These are phyloP conservation scores for Pythium phragmiticola DNA, from an alignment of 352 stramenopile genomes.

Conservation along the genomic window DNA sequence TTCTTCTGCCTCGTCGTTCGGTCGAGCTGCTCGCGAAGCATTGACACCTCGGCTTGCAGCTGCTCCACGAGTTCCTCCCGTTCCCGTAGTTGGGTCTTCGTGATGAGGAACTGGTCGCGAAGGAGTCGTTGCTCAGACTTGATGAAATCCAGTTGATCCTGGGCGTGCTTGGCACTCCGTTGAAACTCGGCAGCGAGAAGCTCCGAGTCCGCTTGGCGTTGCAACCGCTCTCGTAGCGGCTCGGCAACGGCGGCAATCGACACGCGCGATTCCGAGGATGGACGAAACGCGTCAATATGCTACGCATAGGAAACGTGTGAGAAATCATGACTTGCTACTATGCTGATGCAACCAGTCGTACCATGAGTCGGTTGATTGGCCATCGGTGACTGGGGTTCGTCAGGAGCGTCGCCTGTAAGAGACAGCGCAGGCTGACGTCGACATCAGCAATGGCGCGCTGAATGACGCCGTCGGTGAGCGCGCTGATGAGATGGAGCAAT, in stretches of 20 bases:
- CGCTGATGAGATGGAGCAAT: constrained; percentile 52
- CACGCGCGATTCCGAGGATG: not conserved
- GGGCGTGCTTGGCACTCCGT: constrained; percentile 42
- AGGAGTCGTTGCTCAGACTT: constrained; percentile 56
- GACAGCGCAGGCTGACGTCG: constrained; percentile 30
- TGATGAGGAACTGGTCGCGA: constrained; percentile 39
- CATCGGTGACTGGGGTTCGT: constrained; percentile 50
- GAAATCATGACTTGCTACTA: not conserved
- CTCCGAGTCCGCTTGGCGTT: constrained; percentile 30
- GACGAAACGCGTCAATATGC: constrained; percentile 18
- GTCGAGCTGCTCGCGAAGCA: constrained; percentile 36
- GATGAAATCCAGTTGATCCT: constrained; percentile 66
- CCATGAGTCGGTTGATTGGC: constrained; percentile 27
- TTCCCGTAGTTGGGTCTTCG: constrained; percentile 50
- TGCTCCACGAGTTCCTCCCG: constrained; percentile 40
- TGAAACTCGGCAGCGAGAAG: constrained; percentile 32
- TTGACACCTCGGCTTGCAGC: constrained; percentile 31
- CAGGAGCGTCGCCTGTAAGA: constrained; percentile 47
- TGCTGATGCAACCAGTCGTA: not conserved
- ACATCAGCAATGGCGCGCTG: constrained; percentile 34
- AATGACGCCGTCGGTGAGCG: constrained; percentile 52
- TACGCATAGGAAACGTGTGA: constrained; percentile 1
- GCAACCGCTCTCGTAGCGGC: constrained; percentile 26
- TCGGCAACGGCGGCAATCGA: constrained; percentile 20
- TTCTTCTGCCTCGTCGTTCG: constrained; percentile 45